Percentiles rank a stretch among this genome's conserved stretches.
Conservation (phyloP, 2,329 filamentous ascomycete genomes). For the Hypocrella siamensis region DNA sequence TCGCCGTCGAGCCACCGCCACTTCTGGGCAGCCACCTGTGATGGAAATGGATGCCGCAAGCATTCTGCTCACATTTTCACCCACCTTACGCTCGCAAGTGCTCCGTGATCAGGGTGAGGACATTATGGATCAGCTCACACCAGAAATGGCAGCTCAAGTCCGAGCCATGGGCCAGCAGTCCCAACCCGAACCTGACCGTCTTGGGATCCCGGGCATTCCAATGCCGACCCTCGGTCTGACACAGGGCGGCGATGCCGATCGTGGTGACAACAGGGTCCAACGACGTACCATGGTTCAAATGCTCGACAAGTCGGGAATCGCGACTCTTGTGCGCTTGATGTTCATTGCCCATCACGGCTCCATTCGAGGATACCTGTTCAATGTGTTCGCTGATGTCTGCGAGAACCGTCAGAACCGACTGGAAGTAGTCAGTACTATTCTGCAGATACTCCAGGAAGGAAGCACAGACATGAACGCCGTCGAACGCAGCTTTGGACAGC, state of each 20-base stretch:
- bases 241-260: conserved; percentile 16
- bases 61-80: conserved; percentile 81
- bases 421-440: conserved; percentile 81
- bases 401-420: conserved; percentile 93
- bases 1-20: conserved; percentile 46
- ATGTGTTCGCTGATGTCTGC: conserved; percentile 79
- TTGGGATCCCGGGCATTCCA: conserved; percentile 14
- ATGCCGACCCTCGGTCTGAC: conserved; percentile 9
- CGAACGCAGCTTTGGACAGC: conserved; percentile 84
- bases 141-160: conserved; percentile 74
- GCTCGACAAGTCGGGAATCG: conserved; percentile 89
- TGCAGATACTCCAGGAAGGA: conserved; percentile 90
- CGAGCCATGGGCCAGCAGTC: conserved; percentile 45
- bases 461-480: conserved; percentile 87
- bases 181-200: conserved; percentile 11
- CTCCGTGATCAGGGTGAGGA: conserved; percentile 86
- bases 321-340: conserved; percentile 95
- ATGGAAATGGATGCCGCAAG: conserved; percentile 81
- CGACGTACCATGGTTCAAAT: conserved; percentile 83
- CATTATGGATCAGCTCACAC: conserved; percentile 67
- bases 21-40: conserved; percentile 33
- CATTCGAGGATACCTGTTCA: conserved; percentile 68
- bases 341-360: conserved; percentile 88
- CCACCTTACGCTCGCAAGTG: conserved; percentile 69
- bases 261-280: conserved; percentile 46